Percentiles rank a stretch among this genome's conserved stretches.
phyloP scores from a whole-genome alignment of 257 asterid species.

The Salvia splendens region DNA sequence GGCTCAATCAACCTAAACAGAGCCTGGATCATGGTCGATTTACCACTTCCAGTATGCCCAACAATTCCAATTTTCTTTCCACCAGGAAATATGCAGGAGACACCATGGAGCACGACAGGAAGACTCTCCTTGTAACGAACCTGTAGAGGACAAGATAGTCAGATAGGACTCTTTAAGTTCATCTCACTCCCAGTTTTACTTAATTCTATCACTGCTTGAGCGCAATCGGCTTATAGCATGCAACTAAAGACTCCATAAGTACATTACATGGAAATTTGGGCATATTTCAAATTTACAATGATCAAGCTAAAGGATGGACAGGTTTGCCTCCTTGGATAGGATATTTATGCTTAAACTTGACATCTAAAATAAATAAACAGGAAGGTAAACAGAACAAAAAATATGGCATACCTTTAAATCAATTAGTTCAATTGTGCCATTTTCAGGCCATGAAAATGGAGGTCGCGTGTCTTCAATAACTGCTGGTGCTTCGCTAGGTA shows the following conservation, averaged over 20 bases:
- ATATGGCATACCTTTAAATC: constrained; percentile 70
- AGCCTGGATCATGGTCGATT: constrained; percentile 97
- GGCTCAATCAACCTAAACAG: constrained; percentile 94
- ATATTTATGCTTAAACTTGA: background rate
- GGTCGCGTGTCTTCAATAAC: constrained; percentile 70
- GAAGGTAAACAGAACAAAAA: constrained; percentile 24
- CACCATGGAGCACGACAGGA: constrained; percentile 92
- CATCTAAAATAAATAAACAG: background rate
- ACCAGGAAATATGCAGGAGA: constrained; percentile 90
- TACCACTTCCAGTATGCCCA: constrained; percentile 99
- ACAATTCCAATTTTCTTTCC: constrained; percentile 95
- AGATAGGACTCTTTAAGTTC: background rate
- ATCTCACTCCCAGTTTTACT: background rate
- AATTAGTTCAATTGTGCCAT: constrained; percentile 74
- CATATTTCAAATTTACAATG: constrained; percentile 6
- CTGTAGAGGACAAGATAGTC: constrained; percentile 11
- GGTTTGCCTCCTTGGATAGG: constrained; percentile 5
- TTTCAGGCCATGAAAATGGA: constrained; percentile 84
- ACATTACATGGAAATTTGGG: background rate
- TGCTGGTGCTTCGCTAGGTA: constrained; percentile 94
- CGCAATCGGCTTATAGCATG: constrained; percentile 1
- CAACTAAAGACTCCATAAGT: background rate
- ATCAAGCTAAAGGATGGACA: constrained; percentile 5
- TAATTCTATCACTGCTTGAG: background rate
- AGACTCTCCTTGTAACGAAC: constrained; percentile 87